These are phyloP conservation scores for Carpinus viminea DNA, from an alignment of 306 rosid genomes.

Conservation along the genomic window DNA sequence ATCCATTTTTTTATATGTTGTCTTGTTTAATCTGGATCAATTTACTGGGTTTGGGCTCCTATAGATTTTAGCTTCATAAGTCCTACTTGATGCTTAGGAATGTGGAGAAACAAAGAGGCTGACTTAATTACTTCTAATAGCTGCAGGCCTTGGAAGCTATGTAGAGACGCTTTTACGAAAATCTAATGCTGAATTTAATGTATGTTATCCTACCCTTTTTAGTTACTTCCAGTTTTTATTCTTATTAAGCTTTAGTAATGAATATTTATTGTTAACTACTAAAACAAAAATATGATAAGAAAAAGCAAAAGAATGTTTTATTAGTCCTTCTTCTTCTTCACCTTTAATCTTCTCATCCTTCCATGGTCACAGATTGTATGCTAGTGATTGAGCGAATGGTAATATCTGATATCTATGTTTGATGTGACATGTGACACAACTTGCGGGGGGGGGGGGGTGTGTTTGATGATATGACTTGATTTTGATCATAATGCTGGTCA, in stretches of 20 bases:
- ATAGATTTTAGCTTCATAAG: not conserved
- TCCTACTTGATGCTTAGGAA: slow-evolving; percentile 21
- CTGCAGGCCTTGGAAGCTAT: slow-evolving; percentile 68
- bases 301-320: not conserved
- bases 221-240: slow-evolving; percentile 4
- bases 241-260: not conserved
- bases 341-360: not conserved
- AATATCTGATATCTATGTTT: not conserved
- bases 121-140: slow-evolving; percentile 51
- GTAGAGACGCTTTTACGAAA: slow-evolving; percentile 73
- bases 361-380: not conserved
- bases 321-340: not conserved
- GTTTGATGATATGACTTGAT: no score
- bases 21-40: not conserved
- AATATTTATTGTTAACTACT: not conserved
- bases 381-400: not conserved
- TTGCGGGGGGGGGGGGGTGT: no score
- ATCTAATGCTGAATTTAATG: slow-evolving; percentile 79
- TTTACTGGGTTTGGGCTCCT: not conserved
- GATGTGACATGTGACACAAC: not conserved
- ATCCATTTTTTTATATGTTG: not conserved
- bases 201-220: slow-evolving; percentile 44
- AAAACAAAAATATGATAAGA: not conserved
- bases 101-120: slow-evolving; percentile 35
- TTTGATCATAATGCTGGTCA: no score